These are phyloP conservation scores for Choanephora cucurbitarum DNA, from an alignment of 371 early-diverging fungal species.

Conservation along the genomic window DNA sequence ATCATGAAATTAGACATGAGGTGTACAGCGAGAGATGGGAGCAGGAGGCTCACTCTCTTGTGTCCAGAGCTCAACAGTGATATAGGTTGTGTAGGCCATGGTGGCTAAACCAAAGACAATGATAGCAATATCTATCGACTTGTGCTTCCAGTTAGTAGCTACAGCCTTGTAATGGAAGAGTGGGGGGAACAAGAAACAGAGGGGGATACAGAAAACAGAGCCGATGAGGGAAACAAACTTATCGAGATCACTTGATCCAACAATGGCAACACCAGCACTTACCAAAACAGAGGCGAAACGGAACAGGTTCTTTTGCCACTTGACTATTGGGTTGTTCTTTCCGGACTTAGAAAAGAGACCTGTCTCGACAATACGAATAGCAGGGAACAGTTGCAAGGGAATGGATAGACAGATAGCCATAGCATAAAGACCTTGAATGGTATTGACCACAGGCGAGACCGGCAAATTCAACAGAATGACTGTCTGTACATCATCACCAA, in stretches of 20 bases:
- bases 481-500: conserved; percentile 79
- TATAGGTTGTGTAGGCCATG: conserved; percentile 76
- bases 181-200: conserved; percentile 77
- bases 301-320: conserved; percentile 89
- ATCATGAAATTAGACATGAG: background rate
- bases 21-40: conserved; percentile 35
- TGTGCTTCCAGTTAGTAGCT: conserved; percentile 43
- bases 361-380: conserved; percentile 82
- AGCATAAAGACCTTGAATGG: conserved; percentile 78
- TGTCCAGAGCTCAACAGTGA: conserved; percentile 72
- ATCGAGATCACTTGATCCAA: conserved; percentile 74
- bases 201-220: conserved; percentile 76
- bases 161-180: conserved; percentile 76
- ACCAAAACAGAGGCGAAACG: conserved; percentile 58
- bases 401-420: conserved; percentile 85
- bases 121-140: conserved; percentile 60
- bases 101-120: conserved; percentile 72
- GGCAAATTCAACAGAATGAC: conserved; percentile 83
- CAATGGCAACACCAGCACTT: conserved; percentile 72
- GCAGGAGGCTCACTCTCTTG: conserved; percentile 27
- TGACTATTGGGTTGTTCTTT: conserved; percentile 64
- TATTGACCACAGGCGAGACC: conserved; percentile 53
- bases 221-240: conserved; percentile 89
- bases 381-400: conserved; percentile 87
- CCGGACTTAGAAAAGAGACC: conserved; percentile 67